phyloP scores from a whole-genome alignment of 768 basidiomycete genomes.

The Harrya chromipes region DNA sequence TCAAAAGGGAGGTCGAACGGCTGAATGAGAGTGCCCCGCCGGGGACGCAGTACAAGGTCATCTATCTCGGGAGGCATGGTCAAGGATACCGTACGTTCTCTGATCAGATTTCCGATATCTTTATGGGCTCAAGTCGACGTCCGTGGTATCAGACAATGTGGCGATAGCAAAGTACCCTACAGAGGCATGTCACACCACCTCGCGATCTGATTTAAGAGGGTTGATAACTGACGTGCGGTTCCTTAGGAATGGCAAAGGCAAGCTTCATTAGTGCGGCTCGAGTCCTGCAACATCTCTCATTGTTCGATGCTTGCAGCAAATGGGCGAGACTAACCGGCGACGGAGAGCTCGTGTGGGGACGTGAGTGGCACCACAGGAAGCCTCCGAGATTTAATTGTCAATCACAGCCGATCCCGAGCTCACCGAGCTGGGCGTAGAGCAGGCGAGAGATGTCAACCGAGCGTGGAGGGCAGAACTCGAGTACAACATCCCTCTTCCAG shows the following conservation, averaged over 20 bases:
- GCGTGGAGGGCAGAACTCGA: constrained; percentile 50
- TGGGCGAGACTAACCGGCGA: constrained; percentile 64
- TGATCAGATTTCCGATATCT: too few species aligned
- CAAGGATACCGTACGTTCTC: constrained; percentile 63
- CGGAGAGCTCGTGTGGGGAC: constrained; percentile 69
- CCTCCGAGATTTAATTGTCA: not conserved
- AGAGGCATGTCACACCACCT: constrained; percentile 24
- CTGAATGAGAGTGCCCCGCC: constrained; percentile 43
- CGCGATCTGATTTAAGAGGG: not conserved
- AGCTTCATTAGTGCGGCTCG: constrained; percentile 18
- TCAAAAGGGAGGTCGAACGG: constrained; percentile 38
- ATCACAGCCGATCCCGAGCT: constrained; percentile 62
- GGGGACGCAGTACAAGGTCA: constrained; percentile 52
- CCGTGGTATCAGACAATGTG: constrained; percentile 54
- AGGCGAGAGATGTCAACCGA: constrained; percentile 45
- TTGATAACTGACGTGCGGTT: not conserved
- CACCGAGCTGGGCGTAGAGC: constrained; percentile 52
- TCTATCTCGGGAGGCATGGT: constrained; percentile 69
- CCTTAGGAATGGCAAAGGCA: constrained; percentile 60
- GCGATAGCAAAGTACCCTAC: constrained; percentile 64
- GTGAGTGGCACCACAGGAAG: constrained; percentile 38
- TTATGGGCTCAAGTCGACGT: too few species aligned
- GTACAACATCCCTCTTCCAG: constrained; percentile 46
- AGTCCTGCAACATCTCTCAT: not conserved
- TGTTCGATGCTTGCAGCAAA: constrained; percentile 26